Conservation (phyloP, 495 filamentous ascomycete genomes). For the Pyronema domesticum region DNA sequence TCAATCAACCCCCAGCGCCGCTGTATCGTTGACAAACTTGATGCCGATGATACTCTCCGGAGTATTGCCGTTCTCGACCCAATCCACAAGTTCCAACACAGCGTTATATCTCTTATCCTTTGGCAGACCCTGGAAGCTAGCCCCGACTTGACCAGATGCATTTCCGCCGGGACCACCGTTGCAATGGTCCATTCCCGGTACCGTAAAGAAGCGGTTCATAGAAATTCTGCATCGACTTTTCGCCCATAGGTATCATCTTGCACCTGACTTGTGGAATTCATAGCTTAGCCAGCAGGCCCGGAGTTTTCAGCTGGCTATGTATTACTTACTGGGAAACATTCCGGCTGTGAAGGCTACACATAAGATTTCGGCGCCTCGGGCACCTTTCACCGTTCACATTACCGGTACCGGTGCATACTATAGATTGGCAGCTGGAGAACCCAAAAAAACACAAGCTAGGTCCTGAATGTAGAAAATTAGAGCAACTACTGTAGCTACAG, state of each 20-base stretch:
- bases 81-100: conserved; percentile 33
- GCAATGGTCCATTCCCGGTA: conserved; percentile 28
- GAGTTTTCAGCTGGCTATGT: too few species aligned
- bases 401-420: too few species aligned
- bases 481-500: too few species aligned
- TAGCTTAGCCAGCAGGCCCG: too few species aligned
- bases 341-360: too few species aligned
- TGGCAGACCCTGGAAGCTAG: conserved; percentile 28
- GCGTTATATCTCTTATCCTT: conserved; percentile 31
- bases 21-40: conserved; percentile 26
- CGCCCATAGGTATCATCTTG: not conserved
- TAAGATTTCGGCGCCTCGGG: too few species aligned
- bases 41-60: conserved; percentile 29
- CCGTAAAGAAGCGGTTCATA: conserved; percentile 26
- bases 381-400: too few species aligned
- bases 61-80: conserved; percentile 33
- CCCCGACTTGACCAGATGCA: conserved; percentile 17
- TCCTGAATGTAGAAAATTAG: too few species aligned
- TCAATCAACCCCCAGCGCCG: conserved; percentile 4
- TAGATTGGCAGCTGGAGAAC: too few species aligned
- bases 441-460: too few species aligned
- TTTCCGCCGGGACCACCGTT: conserved; percentile 5
- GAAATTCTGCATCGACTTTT: not conserved
- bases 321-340: too few species aligned
- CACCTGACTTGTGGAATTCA: too few species aligned